Evolutionary conservation across 2,329 filamentous ascomycete species (phyloP), one percentile per base, ranked within the genome.

Genomic region (Scedosporium minutisporum): DNA sequence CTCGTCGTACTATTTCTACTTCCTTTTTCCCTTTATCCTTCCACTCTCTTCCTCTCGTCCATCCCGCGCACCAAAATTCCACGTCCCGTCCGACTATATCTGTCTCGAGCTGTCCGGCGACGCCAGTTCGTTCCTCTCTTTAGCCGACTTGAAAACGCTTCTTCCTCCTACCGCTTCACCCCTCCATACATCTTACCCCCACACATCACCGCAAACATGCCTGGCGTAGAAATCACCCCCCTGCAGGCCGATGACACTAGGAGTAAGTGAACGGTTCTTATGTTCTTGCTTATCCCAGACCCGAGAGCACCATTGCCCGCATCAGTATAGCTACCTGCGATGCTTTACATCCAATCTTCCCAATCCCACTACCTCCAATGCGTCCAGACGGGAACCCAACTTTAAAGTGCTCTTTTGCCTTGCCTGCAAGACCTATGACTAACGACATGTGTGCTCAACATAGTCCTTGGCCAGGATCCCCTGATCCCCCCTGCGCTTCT

Each of bases 381-480:
- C 46, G n/a, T 21, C 46, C 16, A 51, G 46, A 21, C 3, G 10
- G 9, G 33, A 6, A 3, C 46, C 4, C 46, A 51, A 23, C n/a
- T 23, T 51, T 12, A 3, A 7, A 18, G 46, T 9, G n/a, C n/a
- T 9, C 9, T 23, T 10, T 33, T 21, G 7, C 23, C 42, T 21
- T 46, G 25, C 42, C 16, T 6, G n/a, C 33, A 23, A 29, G 29
- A 1, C n/a, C 9, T 29, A 38, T 48, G 7, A 12, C 33, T 9
- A 44, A 27, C 10, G 4, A 25, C 2, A 62, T 60, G 18, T 25
- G 25, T 27, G 61, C 61, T 63, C 33, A 63, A 63, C 61, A 27
- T 38, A 97, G 93, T 97, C 76, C 81, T 96, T 73, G 92, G 92
- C 68, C 93, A 97, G 82, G 93, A 97, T 77, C 91, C 93, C 71